Evolutionary conservation across 345 rosid genomes (phyloP), one percentile per base, ranked within the genome.

Genomic region (Pelargonium nanum): DNA sequence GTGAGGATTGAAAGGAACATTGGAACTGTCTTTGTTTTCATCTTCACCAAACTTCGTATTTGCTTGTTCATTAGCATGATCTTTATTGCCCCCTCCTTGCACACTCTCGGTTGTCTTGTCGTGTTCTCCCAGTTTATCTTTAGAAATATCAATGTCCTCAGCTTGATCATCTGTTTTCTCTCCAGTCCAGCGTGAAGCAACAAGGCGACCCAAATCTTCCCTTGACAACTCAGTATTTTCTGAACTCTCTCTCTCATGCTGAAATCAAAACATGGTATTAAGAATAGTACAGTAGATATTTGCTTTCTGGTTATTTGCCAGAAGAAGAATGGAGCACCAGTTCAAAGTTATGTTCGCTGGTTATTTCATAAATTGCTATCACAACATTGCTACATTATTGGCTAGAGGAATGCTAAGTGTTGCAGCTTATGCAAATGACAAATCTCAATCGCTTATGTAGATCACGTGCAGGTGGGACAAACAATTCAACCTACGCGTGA

Each of bases 121-220:
- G 63, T 72, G 78, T 64, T 57, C 74, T 66, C 75, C 76, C 70
- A 75, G 77, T 51, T 68, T 58, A 21, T 65, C 75, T 61, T 66
- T 69, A 61, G 68, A 60, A 26, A 60, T 55, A 64, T 22, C 81
- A 40, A 70, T 77, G 61, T 58, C 67, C 70, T 66, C 70, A 13
- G 68, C 53, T 70, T 79, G 70, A 74, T 78, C 77, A 59, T 84
- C 86, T 23, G 78, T 63, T 57, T 67, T 79, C 64, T 79, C 82
- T 67, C 99, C 91, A 1, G 99, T 90, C 99, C 99, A 94, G 34
- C 97, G 96, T 70, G 97, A 94, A 30, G 93, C 97, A 72, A 94
- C 83, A 68, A 85, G 95, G 65, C 82, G 90, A 68, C 99, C 97
- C 70, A 88, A 65, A 76, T 94, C 95, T 72, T 86, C 99, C 74